Evolutionary conservation across 208 protist species (phyloP).

Genomic region (Trypanosoma boissoni): DNA sequence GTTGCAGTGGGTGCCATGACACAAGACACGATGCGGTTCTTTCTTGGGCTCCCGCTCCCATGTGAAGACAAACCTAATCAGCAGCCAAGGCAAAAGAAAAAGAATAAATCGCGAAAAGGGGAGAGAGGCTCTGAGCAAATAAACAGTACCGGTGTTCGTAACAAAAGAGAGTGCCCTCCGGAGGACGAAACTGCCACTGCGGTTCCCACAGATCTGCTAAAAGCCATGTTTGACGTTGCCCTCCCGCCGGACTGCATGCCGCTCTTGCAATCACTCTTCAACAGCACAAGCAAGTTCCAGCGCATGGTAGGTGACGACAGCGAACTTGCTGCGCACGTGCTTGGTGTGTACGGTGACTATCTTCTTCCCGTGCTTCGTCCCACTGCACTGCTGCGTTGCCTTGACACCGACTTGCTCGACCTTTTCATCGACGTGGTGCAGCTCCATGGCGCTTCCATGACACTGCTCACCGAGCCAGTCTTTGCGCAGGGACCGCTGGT

Average conservation of each 20-base stretch:
- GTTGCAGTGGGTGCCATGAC: constrained; percentile 37
- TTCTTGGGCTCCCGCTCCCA: constrained; percentile 34
- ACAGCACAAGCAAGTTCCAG: constrained; percentile 54
- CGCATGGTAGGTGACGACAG: constrained; percentile 43
- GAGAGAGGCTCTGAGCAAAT: too few species aligned
- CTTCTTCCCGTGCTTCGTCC: constrained; percentile 48
- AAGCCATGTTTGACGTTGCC: constrained; percentile 35
- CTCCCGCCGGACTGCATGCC: constrained; percentile 46
- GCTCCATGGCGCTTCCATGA: constrained; percentile 21
- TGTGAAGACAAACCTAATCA: constrained; percentile 11
- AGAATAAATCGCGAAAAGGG: neutral
- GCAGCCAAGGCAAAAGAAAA: neutral
- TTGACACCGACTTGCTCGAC: constrained; percentile 47
- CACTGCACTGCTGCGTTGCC: constrained; percentile 40
- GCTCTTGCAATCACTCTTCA: constrained; percentile 49
- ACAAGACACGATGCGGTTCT: constrained; percentile 32
- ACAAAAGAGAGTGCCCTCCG: neutral
- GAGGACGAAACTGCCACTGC: neutral
- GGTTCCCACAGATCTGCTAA: constrained; percentile 32
- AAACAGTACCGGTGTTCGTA: constrained; percentile 3
- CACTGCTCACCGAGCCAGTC: constrained; percentile 23
- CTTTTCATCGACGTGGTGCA: constrained; percentile 59
- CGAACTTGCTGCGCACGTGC: constrained; percentile 39
- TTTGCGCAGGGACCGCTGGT: constrained; percentile 15
- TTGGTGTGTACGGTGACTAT: constrained; percentile 47